Percentiles rank a stretch among this genome's conserved stretches.
Evolutionary conservation across 805 yeast genomes (phyloP).

Genomic region (Schwanniomyces pseudopolymorphus): DNA sequence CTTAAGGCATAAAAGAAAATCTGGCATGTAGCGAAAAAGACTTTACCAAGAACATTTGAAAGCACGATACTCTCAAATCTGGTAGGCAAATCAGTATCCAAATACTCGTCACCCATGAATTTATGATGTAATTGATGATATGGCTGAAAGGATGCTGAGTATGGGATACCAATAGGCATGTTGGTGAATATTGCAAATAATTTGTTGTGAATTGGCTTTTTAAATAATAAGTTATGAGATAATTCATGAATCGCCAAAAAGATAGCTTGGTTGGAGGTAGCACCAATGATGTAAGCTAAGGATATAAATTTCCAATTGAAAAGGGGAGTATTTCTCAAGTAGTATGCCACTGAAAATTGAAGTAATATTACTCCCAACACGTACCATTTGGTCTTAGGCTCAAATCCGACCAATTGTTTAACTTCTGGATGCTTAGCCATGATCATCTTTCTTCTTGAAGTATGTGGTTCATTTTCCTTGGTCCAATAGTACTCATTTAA

Average conservation of each 20-base stretch:
- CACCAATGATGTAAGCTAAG: conserved; percentile 78
- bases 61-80: conserved; percentile 69
- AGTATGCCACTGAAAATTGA: conserved; percentile 67
- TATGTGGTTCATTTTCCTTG: conserved; percentile 77
- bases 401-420: conserved; percentile 77
- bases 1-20: conserved; percentile 85
- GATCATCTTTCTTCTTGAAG: conserved; percentile 68
- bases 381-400: conserved; percentile 80
- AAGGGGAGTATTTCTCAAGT: conserved; percentile 55
- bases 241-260: conserved; percentile 88
- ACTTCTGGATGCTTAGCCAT: conserved; percentile 77
- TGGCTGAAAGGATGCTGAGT: conserved; percentile 84
- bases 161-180: conserved; percentile 87
- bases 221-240: conserved; percentile 82
- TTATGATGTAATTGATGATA: conserved; percentile 92
- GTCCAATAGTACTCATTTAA: conserved; percentile 82
- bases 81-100: conserved; percentile 90
- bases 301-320: conserved; percentile 54
- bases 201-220: conserved; percentile 73
- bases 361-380: conserved; percentile 61
- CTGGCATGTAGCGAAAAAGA: conserved; percentile 88
- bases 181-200: conserved; percentile 75
- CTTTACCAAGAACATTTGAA: conserved; percentile 79
- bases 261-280: conserved; percentile 79
- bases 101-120: conserved; percentile 77